phyloP scores from a whole-genome alignment of 148 eudicot species.

The Beta vulgaris region DNA sequence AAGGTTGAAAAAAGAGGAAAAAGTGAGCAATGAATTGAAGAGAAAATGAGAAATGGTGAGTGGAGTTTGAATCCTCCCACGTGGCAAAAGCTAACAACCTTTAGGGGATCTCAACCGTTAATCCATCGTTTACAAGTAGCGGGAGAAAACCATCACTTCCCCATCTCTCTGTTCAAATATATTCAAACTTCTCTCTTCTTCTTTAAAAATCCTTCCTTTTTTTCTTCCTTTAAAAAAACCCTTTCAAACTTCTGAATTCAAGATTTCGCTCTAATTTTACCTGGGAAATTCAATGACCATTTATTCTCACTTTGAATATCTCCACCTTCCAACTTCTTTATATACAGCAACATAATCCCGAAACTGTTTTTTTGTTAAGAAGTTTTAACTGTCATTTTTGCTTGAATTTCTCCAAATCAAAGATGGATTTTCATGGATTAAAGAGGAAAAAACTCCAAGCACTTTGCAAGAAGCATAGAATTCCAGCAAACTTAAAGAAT shows the following conservation, averaged over 20 bases:
- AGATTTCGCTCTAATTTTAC: neutral
- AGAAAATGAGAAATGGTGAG: no score
- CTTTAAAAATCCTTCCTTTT: neutral
- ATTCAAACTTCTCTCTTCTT: neutral
- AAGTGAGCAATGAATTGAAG: no score
- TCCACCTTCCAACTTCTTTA: no score
- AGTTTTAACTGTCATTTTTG: neutral
- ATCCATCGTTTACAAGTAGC: neutral
- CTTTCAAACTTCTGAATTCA: neutral
- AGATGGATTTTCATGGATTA: conserved; percentile 61
- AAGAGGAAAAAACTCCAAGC: conserved; percentile 57
- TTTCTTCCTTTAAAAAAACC: neutral
- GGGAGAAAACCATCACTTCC: conserved; percentile 2
- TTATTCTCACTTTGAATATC: neutral
- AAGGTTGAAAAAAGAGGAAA: no score
- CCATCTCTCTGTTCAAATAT: neutral
- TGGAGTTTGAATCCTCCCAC: conserved; percentile 2
- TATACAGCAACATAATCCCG: neutral
- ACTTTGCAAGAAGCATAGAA: conserved; percentile 61
- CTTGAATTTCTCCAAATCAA: neutral
- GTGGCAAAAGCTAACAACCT: conserved; percentile 17
- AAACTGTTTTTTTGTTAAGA: neutral
- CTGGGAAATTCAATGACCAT: neutral
- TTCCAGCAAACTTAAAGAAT: conserved; percentile 64
- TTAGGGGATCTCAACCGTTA: conserved; percentile 1